A percentile compares a stretch with the other conserved stretches of the same genome.
Evolutionary conservation across 106 monocot species (phyloP).

Genomic region (Dioscorea dumetorum): DNA sequence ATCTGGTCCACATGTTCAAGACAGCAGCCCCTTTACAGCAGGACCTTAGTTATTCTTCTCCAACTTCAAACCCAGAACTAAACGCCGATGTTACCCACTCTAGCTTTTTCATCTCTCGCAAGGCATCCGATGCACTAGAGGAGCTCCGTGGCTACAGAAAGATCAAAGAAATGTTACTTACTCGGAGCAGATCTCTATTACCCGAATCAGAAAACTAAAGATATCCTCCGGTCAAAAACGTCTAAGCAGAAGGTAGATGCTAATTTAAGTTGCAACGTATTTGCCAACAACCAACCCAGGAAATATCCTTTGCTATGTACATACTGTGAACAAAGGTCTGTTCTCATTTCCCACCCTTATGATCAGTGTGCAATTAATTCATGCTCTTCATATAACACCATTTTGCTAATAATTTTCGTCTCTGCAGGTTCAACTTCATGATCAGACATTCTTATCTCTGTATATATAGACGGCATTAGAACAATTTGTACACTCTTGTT

Average conservation of each 20-base stretch:
- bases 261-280: neutral
- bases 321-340: too few relatives aligned
- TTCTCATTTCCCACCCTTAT: too few relatives aligned
- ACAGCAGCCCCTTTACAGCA: slow-evolving; percentile 64
- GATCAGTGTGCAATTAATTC: too few relatives aligned
- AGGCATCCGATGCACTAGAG: slow-evolving; percentile 72
- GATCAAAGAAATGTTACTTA: slow-evolving; percentile 69
- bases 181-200: slow-evolving; percentile 35
- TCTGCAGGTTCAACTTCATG: too few relatives aligned
- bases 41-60: slow-evolving; percentile 40
- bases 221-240: neutral
- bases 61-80: slow-evolving; percentile 38
- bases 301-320: too few relatives aligned
- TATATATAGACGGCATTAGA: too few relatives aligned
- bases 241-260: neutral
- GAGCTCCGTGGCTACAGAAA: slow-evolving; percentile 66
- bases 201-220: slow-evolving; percentile 16
- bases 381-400: too few relatives aligned
- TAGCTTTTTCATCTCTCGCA: slow-evolving; percentile 51
- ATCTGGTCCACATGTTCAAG: slow-evolving; percentile 72
- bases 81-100: slow-evolving; percentile 29
- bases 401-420: too few relatives aligned
- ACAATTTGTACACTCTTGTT: too few relatives aligned
- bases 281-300: neutral
- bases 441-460: too few relatives aligned